Conservation (phyloP, 805 yeast genomes). For the Candida montana region DNA sequence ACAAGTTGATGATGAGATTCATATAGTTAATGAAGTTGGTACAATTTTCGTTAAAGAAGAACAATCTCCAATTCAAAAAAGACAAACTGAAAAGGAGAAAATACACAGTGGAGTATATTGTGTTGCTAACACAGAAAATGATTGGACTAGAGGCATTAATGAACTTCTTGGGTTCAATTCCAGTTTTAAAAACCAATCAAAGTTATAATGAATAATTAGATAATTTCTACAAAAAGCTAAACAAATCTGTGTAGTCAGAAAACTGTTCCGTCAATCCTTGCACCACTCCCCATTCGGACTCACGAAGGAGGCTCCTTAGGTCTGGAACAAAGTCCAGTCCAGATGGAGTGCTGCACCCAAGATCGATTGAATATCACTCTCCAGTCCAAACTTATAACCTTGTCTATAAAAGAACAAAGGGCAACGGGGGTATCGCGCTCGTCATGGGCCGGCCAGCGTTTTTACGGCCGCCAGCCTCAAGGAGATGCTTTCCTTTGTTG, state of each 20-base stretch:
- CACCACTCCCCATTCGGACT: slow-evolving; percentile 65
- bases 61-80: slow-evolving; percentile 35
- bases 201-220: slow-evolving; percentile 5
- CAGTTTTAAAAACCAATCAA: slow-evolving; percentile 52
- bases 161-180: slow-evolving; percentile 86
- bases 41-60: slow-evolving; percentile 50
- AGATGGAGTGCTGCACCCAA: slow-evolving; percentile 72
- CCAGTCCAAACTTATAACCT: slow-evolving; percentile 46
- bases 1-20: slow-evolving; percentile 73
- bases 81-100: slow-evolving; percentile 13
- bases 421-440: slow-evolving; percentile 45
- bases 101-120: slow-evolving; percentile 72
- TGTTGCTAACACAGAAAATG: slow-evolving; percentile 74
- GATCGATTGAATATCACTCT: slow-evolving; percentile 49
- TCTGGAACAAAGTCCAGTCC: slow-evolving; percentile 36
- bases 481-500: slow-evolving; percentile 56
- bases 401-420: slow-evolving; percentile 11
- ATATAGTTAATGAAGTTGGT: slow-evolving; percentile 61
- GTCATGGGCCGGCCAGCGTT: slow-evolving; percentile 62
- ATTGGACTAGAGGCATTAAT: slow-evolving; percentile 90
- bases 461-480: slow-evolving; percentile 54
- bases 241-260: too few species aligned
- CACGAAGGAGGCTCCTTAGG: slow-evolving; percentile 73
- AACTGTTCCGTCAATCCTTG: slow-evolving; percentile 41
- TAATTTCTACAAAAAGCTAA: not conserved